Evolutionary conservation across 1,284 basidiomycete genomes (phyloP).

Genomic region (Afroboletus lepidellus): DNA sequence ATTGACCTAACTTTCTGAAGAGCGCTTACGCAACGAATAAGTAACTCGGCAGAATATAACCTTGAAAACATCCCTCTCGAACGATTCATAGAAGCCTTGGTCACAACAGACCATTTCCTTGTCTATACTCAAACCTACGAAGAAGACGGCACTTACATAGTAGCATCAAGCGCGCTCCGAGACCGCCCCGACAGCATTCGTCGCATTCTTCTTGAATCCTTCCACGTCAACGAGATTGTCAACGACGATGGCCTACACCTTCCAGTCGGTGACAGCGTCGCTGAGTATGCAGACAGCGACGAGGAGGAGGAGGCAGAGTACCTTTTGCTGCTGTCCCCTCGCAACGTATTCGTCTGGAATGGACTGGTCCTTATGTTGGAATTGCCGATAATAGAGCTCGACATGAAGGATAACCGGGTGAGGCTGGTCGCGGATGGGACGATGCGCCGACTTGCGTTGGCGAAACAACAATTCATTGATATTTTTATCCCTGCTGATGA

Average conservation of each 20-base stretch:
- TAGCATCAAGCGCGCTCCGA: conserved; percentile 83
- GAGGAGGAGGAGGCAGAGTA: conserved; percentile 66
- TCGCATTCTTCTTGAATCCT: conserved; percentile 83
- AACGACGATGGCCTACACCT: conserved; percentile 50
- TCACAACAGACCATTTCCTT: conserved; percentile 90
- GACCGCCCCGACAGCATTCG: conserved; percentile 82
- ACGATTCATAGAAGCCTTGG: conserved; percentile 77
- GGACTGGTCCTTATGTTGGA: conserved; percentile 80
- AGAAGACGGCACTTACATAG: conserved; percentile 90
- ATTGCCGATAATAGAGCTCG: conserved; percentile 72
- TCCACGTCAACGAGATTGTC: conserved; percentile 66
- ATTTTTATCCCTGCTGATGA: conserved; percentile 61
- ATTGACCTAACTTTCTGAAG: conserved; percentile 39
- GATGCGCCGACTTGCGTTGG: conserved; percentile 68
- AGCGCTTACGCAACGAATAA: conserved; percentile 82
- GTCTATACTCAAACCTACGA: conserved; percentile 91
- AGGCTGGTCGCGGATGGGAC: conserved; percentile 89
- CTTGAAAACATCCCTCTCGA: conserved; percentile 82
- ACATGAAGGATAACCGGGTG: conserved; percentile 79
- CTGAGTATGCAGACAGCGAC: conserved; percentile 48
- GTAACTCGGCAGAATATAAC: conserved; percentile 93
- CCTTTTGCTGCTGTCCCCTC: conserved; percentile 85
- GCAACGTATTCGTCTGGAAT: conserved; percentile 90
- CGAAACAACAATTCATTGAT: conserved; percentile 79
- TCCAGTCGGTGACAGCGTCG: conserved; percentile 45